Percentiles rank a stretch among this genome's conserved stretches.
Evolutionary conservation across 805 yeast species (phyloP).

Genomic region (Barnettozyma siamensis): DNA sequence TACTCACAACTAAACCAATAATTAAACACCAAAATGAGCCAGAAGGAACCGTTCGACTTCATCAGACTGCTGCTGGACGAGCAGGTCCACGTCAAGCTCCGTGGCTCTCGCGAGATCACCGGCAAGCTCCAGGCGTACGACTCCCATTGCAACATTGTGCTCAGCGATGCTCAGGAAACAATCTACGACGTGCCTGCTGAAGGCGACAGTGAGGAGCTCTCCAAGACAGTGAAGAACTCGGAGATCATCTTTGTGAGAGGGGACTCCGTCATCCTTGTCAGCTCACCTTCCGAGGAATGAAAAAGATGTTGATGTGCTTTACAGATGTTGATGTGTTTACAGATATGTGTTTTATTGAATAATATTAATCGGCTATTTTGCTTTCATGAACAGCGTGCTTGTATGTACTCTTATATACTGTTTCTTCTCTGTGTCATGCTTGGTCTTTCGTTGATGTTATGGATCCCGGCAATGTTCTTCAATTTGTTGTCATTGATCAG

Average conservation of each 20-base stretch:
- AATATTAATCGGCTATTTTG: not conserved
- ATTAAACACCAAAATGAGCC: slow-evolving; percentile 1
- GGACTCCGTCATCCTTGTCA: slow-evolving; percentile 87
- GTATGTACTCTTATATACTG: slow-evolving; percentile 38
- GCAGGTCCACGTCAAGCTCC: slow-evolving; percentile 74
- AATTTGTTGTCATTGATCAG: slow-evolving; percentile 48
- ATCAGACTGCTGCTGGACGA: slow-evolving; percentile 85
- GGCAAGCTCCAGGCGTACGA: slow-evolving; percentile 92
- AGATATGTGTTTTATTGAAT: not conserved
- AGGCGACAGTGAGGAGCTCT: slow-evolving; percentile 33
- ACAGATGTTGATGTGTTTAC: too few relatives aligned
- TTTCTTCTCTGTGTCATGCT: slow-evolving; percentile 49
- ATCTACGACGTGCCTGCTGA: slow-evolving; percentile 54
- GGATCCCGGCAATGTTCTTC: slow-evolving; percentile 57
- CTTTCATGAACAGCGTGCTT: too few relatives aligned
- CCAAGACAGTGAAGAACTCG: slow-evolving; percentile 42
- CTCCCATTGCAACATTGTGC: slow-evolving; percentile 92
- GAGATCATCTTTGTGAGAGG: slow-evolving; percentile 97
- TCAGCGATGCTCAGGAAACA: slow-evolving; percentile 88
- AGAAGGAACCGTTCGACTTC: slow-evolving; percentile 78
- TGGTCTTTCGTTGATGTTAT: slow-evolving; percentile 27
- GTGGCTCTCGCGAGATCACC: slow-evolving; percentile 89
- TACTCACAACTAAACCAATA: too few relatives aligned
- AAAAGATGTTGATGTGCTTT: not conserved
- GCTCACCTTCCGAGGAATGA: slow-evolving; percentile 36